Base-by-base conservation (phyloP, 2,329 filamentous ascomycete species). In the Xylaria polymorpha region DNA sequence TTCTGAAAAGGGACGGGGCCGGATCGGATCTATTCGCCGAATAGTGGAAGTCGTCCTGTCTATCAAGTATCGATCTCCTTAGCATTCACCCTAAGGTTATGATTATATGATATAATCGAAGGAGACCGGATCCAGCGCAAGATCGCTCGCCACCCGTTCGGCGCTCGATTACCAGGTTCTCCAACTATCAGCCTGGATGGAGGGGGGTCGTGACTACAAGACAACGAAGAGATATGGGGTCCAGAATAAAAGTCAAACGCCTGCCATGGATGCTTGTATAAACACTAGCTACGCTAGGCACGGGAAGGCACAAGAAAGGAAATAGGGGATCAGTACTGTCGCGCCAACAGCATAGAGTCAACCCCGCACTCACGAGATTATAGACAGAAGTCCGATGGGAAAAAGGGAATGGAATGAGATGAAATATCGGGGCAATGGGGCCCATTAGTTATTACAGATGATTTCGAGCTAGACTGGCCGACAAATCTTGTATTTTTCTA, bases 1-100 rank as follows among this genome's bases (percentile, higher is more conserved):
- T 43, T 82, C 73, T 65, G 71, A 67, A 75, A 77, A 67, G 74
- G 7, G 15, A 41, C 53, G 20, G 1, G 3, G 37, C 12, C 15
- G 1, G 15, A n/a, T 32, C 7, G 25, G 32, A 20, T 20, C 15
- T 20, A 39, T 14, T 41, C 25, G 18, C 14, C 20, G 25, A 57
- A 10, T 39, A 9, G n/a, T n/a, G n/a, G n/a, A n/a, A 48, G 20
- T 3, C 32, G 41, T 32, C 5, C 2, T 4, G 7, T n/a, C 15
- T 25, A 43, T n/a, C 35, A 12, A 44, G 22, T 8, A 44, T 44
- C 8, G 25, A 9, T 9, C 22, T 25, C 14, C 7, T n/a, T 3
- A 4, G 14, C 7, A 39, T 20, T 29, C 2, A 18, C 18, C 15
- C 10, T 12, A 22, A 50, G 18, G 48, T 35, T 25, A 10, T 18